Conservation (phyloP, 2,329 filamentous ascomycete species). For the Bipolaris gigantea region DNA sequence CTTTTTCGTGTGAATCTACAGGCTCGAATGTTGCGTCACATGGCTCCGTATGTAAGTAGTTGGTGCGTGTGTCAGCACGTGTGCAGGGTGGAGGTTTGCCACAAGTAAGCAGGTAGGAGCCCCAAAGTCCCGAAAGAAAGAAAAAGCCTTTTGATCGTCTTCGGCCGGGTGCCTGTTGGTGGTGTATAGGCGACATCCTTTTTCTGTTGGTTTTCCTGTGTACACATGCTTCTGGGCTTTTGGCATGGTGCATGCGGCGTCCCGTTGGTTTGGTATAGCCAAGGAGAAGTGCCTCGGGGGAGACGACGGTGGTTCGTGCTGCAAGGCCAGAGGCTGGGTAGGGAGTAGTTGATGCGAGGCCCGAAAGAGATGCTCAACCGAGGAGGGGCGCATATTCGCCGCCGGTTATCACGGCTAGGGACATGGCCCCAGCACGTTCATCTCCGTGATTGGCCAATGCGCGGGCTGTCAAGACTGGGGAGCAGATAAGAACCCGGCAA, state of each 20-base stretch:
- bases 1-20: background rate
- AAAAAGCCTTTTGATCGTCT: no score
- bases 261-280: constrained; percentile 6
- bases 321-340: constrained; percentile 16
- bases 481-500: constrained; percentile 37
- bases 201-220: background rate
- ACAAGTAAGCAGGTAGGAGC: background rate
- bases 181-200: background rate
- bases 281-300: constrained; percentile 22
- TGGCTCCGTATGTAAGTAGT: background rate
- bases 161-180: no score
- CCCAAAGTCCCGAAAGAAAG: constrained; percentile 5
- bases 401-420: constrained; percentile 40
- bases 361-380: constrained; percentile 38
- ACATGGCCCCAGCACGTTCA: constrained; percentile 17
- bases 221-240: background rate
- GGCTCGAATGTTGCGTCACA: constrained; percentile 11
- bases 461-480: constrained; percentile 27
- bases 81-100: background rate
- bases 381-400: constrained; percentile 40
- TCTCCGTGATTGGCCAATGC: constrained; percentile 20
- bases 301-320: constrained; percentile 31
- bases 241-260: background rate
- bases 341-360: constrained; percentile 36
- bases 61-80: constrained; percentile 19